These are phyloP conservation scores for Niveomyces coronatus DNA, from an alignment of 2,329 filamentous ascomycete genomes.

Conservation along the genomic window DNA sequence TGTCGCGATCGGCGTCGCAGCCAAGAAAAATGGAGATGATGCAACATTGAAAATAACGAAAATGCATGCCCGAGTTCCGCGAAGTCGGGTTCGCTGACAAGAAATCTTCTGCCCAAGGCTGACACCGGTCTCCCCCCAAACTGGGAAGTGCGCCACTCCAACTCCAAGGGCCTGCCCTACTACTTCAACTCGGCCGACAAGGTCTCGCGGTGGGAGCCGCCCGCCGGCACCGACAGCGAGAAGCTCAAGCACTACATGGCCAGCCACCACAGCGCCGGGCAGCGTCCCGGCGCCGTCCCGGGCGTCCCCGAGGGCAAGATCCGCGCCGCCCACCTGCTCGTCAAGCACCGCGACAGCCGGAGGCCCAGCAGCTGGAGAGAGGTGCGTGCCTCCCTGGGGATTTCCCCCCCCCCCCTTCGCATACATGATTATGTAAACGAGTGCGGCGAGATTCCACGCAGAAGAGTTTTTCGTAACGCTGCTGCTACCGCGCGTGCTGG, in stretches of 20 bases:
- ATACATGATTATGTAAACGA: not conserved
- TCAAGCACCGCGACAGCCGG: conserved; percentile 85
- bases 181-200: conserved; percentile 89
- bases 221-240: conserved; percentile 76
- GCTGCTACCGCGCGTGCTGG: no score
- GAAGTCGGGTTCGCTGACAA: not conserved
- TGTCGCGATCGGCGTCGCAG: no score
- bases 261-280: conserved; percentile 60
- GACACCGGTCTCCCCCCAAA: conserved; percentile 72
- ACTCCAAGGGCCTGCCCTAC: conserved; percentile 97
- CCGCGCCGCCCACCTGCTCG: conserved; percentile 79
- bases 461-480: no score
- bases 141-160: conserved; percentile 96
- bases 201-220: conserved; percentile 92
- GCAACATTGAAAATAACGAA: not conserved
- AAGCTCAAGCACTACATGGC: conserved; percentile 94
- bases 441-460: conserved; percentile 1
- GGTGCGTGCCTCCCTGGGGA: conserved; percentile 30
- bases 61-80: not conserved
- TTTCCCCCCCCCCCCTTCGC: not conserved
- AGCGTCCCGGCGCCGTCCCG: conserved; percentile 27
- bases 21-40: no score
- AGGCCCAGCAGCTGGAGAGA: conserved; percentile 91
- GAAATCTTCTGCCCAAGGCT: conserved; percentile 36
- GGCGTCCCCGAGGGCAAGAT: conserved; percentile 66